Percentiles rank a stretch among this genome's conserved stretches.
Conservation (phyloP, 805 yeast genomes). For the Lipomyces yamadae region DNA sequence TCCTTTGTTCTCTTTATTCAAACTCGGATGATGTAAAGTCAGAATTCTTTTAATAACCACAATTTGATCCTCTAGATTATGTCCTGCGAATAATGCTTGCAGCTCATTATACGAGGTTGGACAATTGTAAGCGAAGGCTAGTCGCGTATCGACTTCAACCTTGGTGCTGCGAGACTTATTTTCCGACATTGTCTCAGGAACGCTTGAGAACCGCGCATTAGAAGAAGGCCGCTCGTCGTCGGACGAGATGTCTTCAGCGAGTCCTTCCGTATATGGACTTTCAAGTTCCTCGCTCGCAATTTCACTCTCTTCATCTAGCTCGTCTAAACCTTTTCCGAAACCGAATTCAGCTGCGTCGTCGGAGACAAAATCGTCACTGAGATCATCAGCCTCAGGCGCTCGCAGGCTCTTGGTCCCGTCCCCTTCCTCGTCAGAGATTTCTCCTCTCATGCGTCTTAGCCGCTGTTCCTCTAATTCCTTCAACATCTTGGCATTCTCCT, state of each 20-base stretch:
- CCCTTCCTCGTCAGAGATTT: conserved; percentile 39
- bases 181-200: conserved; percentile 18
- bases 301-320: conserved; percentile 48
- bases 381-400: conserved; percentile 46
- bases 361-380: conserved; percentile 41
- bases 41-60: conserved; percentile 58
- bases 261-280: conserved; percentile 18
- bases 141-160: conserved; percentile 21
- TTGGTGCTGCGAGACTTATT: background rate
- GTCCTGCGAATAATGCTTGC: conserved; percentile 70
- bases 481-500: conserved; percentile 45
- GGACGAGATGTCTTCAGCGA: background rate
- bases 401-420: conserved; percentile 55
- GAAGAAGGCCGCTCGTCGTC: background rate
- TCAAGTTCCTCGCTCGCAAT: conserved; percentile 43
- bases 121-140: conserved; percentile 48
- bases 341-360: conserved; percentile 52
- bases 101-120: conserved; percentile 65
- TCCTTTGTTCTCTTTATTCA: conserved; percentile 81
- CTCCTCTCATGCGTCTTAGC: conserved; percentile 48
- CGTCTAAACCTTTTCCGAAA: conserved; percentile 44
- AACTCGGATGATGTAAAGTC: conserved; percentile 69
- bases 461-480: conserved; percentile 46
- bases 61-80: conserved; percentile 57
- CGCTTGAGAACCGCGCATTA: conserved; percentile 52